Percentiles rank a stretch among this genome's conserved stretches.
Conservation (phyloP, 495 filamentous ascomycete species). For the Penicillium steckii region DNA sequence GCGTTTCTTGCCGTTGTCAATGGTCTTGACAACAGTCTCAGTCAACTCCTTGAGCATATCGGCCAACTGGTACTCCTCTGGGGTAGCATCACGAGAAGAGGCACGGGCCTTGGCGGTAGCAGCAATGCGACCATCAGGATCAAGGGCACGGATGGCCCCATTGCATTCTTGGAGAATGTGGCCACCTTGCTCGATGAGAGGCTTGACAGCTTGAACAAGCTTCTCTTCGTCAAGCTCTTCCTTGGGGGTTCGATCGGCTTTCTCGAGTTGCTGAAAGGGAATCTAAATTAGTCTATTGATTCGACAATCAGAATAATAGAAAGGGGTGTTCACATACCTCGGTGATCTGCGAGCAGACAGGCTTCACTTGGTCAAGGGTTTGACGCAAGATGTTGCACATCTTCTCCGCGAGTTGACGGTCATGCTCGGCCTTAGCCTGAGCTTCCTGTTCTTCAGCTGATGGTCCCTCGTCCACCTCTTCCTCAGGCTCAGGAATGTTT, state of each 20-base stretch:
- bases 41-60: constrained; percentile 77
- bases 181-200: constrained; percentile 80
- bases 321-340: constrained; percentile 51
- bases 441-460: constrained; percentile 51
- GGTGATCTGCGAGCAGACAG: constrained; percentile 83
- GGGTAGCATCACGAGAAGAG: constrained; percentile 75
- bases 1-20: constrained; percentile 82
- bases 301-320: neutral
- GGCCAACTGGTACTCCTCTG: constrained; percentile 83
- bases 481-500: constrained; percentile 60
- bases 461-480: constrained; percentile 32
- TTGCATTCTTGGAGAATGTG: constrained; percentile 84
- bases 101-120: constrained; percentile 84
- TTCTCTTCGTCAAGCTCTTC: constrained; percentile 91
- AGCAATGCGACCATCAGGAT: constrained; percentile 83
- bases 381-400: constrained; percentile 73
- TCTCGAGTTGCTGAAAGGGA: constrained; percentile 63
- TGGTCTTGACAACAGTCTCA: constrained; percentile 64
- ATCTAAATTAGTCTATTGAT: constrained; percentile 21
- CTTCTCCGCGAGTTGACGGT: constrained; percentile 73
- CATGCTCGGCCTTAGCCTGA: constrained; percentile 59
- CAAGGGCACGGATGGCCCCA: constrained; percentile 84
- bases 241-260: constrained; percentile 78
- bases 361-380: constrained; percentile 78
- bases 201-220: constrained; percentile 80